These are phyloP conservation scores for Viridothelium virens DNA, from an alignment of 495 filamentous ascomycete species.

Conservation along the genomic window DNA sequence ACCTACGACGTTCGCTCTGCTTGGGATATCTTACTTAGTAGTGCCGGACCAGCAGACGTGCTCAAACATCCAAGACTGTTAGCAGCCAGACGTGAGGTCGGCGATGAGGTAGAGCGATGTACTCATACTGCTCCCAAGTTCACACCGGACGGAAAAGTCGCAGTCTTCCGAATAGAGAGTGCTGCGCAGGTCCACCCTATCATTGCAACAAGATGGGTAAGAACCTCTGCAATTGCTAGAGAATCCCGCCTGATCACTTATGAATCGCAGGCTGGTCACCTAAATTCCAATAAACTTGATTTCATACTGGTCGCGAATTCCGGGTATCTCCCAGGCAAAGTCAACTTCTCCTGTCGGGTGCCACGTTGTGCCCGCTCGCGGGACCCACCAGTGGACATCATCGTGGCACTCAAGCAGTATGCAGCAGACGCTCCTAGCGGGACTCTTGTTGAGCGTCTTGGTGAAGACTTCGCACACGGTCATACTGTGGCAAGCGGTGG, in stretches of 20 bases:
- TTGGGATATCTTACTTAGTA: constrained; percentile 45
- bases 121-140: constrained; percentile 51
- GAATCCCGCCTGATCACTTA: neutral
- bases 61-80: constrained; percentile 39
- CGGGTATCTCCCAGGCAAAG: constrained; percentile 47
- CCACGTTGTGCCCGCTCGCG: constrained; percentile 39
- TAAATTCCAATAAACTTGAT: constrained; percentile 45
- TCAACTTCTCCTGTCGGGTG: constrained; percentile 54
- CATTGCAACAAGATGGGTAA: constrained; percentile 50
- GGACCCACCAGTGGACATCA: constrained; percentile 49
- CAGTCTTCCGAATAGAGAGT: constrained; percentile 48
- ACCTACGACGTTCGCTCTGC: constrained; percentile 47
- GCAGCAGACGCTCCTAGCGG: constrained; percentile 28
- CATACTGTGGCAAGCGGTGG: constrained; percentile 54
- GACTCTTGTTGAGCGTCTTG: constrained; percentile 42
- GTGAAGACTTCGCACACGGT: constrained; percentile 49
- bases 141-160: constrained; percentile 47
- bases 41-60: constrained; percentile 38
- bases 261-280: constrained; percentile 33
- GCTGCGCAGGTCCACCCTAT: constrained; percentile 51
- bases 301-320: constrained; percentile 52
- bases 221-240: neutral
- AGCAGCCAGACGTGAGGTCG: constrained; percentile 44
- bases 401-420: constrained; percentile 41
- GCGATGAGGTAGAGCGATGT: constrained; percentile 47